Evolutionary conservation across 2,329 filamentous ascomycete genomes (phyloP).

Genomic region (Amauroascus verrucosus): DNA sequence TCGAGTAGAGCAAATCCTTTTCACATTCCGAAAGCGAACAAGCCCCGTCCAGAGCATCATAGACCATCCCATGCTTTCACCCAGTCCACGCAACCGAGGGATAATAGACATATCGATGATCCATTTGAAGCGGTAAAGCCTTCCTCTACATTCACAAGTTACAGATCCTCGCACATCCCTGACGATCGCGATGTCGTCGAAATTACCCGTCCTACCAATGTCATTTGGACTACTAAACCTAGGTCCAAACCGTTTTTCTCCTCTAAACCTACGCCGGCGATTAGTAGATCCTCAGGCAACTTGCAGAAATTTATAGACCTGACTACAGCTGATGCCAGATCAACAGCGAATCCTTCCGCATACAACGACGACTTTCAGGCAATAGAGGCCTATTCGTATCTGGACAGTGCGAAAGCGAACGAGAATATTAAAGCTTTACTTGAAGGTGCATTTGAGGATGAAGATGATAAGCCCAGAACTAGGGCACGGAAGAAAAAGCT

Average conservation of each 20-base stretch:
- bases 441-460: slow-evolving; percentile 43
- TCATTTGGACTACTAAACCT: slow-evolving; percentile 40
- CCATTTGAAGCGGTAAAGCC: slow-evolving; percentile 33
- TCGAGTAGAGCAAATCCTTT: slow-evolving; percentile 37
- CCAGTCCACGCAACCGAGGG: slow-evolving; percentile 13
- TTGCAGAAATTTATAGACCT: slow-evolving; percentile 42
- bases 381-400: slow-evolving; percentile 44
- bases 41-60: slow-evolving; percentile 43
- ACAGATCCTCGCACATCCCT: slow-evolving; percentile 19
- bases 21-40: slow-evolving; percentile 43
- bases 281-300: slow-evolving; percentile 35
- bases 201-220: slow-evolving; percentile 42
- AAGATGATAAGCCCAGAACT: slow-evolving; percentile 35
- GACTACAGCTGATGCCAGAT: slow-evolving; percentile 37
- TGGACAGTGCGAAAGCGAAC: slow-evolving; percentile 41
- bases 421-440: slow-evolving; percentile 44
- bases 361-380: slow-evolving; percentile 43
- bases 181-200: slow-evolving; percentile 31
- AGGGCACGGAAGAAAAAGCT: slow-evolving; percentile 33
- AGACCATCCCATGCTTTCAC: slow-evolving; percentile 24
- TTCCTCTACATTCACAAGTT: slow-evolving; percentile 28
- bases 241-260: slow-evolving; percentile 45
- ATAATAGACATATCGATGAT: slow-evolving; percentile 25
- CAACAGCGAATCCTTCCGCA: slow-evolving; percentile 41
- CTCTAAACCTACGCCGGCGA: slow-evolving; percentile 36